Evolutionary conservation across 345 rosid genomes (phyloP), one percentile per base, ranked within the genome.

Genomic region (Microthlaspi erraticum): DNA sequence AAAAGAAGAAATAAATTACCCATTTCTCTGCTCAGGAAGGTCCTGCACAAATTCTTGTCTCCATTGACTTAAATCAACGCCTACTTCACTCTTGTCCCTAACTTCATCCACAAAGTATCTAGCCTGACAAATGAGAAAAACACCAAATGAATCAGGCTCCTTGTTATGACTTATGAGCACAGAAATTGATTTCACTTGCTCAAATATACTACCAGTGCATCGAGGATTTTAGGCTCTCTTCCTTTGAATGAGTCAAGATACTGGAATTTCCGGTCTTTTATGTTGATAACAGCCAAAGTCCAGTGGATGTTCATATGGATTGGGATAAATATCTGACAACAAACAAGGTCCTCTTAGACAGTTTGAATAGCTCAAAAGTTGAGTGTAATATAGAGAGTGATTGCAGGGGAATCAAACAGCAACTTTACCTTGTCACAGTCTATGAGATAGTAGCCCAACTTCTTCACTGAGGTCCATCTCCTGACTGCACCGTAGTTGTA

Each of bases 211-310:
- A 91, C 98, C 99, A 95, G 74, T 34, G 78, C 70, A 75, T 72
- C 79, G 61, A 92, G 79, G 68, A 85, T 94, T 62, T n/a, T 59
- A 29, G 46, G 8, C 79, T 95, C 96, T 69, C 53, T 83, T 79
- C 99, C 99, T 84, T 80, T 83, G 7, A 92, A 93, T 13, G 99
- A 95, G 79, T 95, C 99, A 16, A 95, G 95, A 85, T 90, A 95
- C 68, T 95, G 97, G 83, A 95, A 82, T 61, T 90, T 95, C 73
- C 67, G 78, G 74, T 92, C 98, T 78, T 80, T 88, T 59, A 70
- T 86, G 67, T 88, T 88, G 32, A 95, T 95, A 59, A 95, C 80
- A 39, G 97, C 98, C 84, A 95, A 87, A 71, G 97, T 90, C 99
- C 99, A 95, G 68, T 95, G 99, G 61, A 88, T 83, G 67, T 81